Conservation (phyloP, 2,329 filamentous ascomycete genomes). For the Colletotrichum viniferum region DNA sequence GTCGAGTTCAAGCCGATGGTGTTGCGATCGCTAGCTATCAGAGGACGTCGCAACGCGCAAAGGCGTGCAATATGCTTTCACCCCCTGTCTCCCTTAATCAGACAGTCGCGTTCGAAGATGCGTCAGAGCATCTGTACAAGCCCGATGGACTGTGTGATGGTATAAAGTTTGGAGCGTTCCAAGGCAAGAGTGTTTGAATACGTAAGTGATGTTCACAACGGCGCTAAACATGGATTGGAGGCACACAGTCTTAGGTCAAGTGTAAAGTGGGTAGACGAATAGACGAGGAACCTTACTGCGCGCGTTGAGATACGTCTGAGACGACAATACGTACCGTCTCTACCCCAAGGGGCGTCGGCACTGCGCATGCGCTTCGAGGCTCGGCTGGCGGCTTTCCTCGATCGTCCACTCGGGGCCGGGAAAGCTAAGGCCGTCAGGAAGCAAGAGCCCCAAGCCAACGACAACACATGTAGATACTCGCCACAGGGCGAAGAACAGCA, state of each 20-base stretch:
- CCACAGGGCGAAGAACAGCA: too few species aligned
- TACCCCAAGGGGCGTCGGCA: neutral
- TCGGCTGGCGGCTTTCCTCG: neutral
- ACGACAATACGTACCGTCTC: neutral
- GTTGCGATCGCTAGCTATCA: too few species aligned
- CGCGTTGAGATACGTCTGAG: neutral
- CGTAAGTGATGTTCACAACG: constrained; percentile 7
- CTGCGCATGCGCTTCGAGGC: neutral
- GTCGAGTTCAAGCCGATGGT: neutral
- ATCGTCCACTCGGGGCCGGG: neutral
- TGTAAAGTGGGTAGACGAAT: neutral
- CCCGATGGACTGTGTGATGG: neutral
- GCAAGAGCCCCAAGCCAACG: neutral
- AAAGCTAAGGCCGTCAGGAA: neutral
- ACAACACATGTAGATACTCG: neutral
- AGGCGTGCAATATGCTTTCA: neutral
- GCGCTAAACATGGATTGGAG: constrained; percentile 3
- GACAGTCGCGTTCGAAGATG: neutral
- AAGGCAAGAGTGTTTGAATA: constrained; percentile 9
- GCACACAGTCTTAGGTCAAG: neutral
- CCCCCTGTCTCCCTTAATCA: neutral
- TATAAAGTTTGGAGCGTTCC: constrained; percentile 19
- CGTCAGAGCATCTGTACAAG: neutral
- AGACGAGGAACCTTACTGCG: neutral
- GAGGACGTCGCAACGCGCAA: neutral